Conservation (phyloP, 2,329 filamentous ascomycete genomes). For the Diaporthe ilicicola region DNA sequence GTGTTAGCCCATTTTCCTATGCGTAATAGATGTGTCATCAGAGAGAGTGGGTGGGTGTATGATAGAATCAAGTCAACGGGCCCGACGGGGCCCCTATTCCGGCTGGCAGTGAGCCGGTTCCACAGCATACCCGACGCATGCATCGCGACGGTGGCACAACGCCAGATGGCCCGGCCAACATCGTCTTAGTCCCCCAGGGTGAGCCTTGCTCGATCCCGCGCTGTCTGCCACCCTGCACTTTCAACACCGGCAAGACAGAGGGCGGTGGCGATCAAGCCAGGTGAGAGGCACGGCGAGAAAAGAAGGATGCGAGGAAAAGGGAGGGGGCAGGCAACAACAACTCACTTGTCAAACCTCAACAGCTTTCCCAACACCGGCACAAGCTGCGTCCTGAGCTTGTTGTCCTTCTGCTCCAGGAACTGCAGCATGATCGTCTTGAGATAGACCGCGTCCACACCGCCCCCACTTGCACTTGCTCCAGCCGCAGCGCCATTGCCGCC, state of each 20-base stretch:
- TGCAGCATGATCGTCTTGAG: conserved; percentile 84
- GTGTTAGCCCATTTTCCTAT: conserved; percentile 34
- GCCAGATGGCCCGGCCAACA: neutral
- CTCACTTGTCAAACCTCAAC: conserved; percentile 79
- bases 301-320: conserved; percentile 19
- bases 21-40: neutral
- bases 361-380: conserved; percentile 81
- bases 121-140: conserved; percentile 21
- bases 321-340: too few relatives aligned
- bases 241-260: neutral
- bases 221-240: conserved; percentile 6
- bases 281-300: neutral
- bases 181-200: neutral
- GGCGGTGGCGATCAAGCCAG: neutral
- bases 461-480: conserved; percentile 28
- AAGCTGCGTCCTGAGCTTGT: conserved; percentile 76
- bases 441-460: conserved; percentile 66
- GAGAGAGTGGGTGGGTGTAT: neutral
- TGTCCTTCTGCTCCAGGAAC: conserved; percentile 83
- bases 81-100: neutral
- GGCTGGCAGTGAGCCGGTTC: conserved; percentile 17
- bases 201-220: conserved; percentile 14
- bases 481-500: conserved; percentile 41
- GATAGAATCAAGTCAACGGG: neutral
- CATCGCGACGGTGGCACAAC: conserved; percentile 8